Percentiles rank a stretch among this genome's conserved stretches.
These are phyloP conservation scores for Diaporthe citrichinensis DNA, from an alignment of 2,329 filamentous ascomycete species.

Conservation along the genomic window DNA sequence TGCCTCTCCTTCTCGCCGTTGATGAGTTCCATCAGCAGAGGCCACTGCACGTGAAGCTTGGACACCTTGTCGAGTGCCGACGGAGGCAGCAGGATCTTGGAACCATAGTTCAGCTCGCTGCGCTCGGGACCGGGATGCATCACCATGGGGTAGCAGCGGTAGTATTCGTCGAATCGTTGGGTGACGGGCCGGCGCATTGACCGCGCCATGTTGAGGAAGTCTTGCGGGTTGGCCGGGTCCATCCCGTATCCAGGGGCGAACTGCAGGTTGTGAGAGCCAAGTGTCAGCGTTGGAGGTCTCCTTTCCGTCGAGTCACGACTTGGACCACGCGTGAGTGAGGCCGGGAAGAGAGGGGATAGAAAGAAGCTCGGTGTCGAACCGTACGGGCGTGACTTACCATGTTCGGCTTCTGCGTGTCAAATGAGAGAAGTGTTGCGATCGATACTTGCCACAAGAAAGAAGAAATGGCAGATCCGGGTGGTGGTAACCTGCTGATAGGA, in stretches of 20 bases:
- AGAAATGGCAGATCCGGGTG: not conserved
- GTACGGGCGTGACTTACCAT: constrained; percentile 43
- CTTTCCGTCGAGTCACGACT: not conserved
- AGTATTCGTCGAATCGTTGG: constrained; percentile 97
- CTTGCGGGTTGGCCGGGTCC: constrained; percentile 63
- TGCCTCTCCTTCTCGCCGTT: constrained; percentile 86
- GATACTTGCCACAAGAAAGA: not conserved
- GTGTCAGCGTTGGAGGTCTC: constrained; percentile 9
- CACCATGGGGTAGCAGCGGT: constrained; percentile 93
- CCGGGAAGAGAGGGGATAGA: not conserved
- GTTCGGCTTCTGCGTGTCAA: constrained; percentile 23
- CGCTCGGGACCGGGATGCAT: constrained; percentile 95
- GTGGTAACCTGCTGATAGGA: not conserved
- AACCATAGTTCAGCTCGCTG: constrained; percentile 92
- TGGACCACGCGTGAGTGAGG: not conserved
- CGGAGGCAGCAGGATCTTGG: constrained; percentile 97
- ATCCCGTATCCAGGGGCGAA: constrained; percentile 58
- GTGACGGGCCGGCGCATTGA: constrained; percentile 62
- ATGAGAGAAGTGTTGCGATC: not conserved
- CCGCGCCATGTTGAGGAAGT: constrained; percentile 64
- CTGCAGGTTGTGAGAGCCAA: constrained; percentile 44
- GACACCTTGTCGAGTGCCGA: constrained; percentile 98
- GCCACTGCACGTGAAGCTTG: constrained; percentile 95
- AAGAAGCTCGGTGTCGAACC: not conserved
- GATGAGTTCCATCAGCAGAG: constrained; percentile 95